phyloP scores from a whole-genome alignment of 2,329 filamentous ascomycete genomes.

The Fusarium humuli region DNA sequence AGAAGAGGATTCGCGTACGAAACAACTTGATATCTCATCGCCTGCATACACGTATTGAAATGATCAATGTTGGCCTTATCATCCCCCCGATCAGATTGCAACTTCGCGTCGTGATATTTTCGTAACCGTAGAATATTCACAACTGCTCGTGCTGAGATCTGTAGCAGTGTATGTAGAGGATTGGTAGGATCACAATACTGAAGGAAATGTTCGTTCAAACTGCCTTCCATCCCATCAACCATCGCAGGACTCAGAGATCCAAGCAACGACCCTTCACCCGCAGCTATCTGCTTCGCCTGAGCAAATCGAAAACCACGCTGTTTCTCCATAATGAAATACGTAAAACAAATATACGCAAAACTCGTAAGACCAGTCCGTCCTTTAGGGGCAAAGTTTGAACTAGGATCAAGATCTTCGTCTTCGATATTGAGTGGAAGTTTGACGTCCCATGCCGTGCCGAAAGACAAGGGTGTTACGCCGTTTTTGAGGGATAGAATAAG shows the following conservation, averaged over 20 bases:
- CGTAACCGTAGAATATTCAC: conserved; percentile 14
- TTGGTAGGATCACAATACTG: conserved; percentile 25
- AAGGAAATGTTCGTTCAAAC: conserved; percentile 17
- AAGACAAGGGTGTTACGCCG: conserved; percentile 9
- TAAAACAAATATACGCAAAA: conserved; percentile 3
- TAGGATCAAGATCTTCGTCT: conserved; percentile 13
- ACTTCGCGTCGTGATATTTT: conserved; percentile 6
- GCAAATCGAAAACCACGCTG: background rate
- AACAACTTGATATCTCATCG: conserved; percentile 6
- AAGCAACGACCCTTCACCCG: conserved; percentile 1
- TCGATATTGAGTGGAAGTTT: conserved; percentile 27
- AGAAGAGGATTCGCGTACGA: conserved; percentile 6
- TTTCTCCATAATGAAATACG: background rate
- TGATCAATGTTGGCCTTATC: conserved; percentile 20
- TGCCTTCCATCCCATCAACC: conserved; percentile 4
- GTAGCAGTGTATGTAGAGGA: background rate
- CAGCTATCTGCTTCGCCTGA: background rate
- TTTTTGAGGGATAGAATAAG: background rate
- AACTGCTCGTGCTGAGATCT: conserved; percentile 15
- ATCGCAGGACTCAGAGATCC: background rate
- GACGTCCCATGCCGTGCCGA: conserved; percentile 15
- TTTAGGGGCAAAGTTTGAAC: background rate
- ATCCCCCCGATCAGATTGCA: background rate
- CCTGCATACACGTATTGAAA: conserved; percentile 23
- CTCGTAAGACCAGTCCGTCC: background rate